Conservation (phyloP, 441 rosid species). For the Populus hybrid region DNA sequence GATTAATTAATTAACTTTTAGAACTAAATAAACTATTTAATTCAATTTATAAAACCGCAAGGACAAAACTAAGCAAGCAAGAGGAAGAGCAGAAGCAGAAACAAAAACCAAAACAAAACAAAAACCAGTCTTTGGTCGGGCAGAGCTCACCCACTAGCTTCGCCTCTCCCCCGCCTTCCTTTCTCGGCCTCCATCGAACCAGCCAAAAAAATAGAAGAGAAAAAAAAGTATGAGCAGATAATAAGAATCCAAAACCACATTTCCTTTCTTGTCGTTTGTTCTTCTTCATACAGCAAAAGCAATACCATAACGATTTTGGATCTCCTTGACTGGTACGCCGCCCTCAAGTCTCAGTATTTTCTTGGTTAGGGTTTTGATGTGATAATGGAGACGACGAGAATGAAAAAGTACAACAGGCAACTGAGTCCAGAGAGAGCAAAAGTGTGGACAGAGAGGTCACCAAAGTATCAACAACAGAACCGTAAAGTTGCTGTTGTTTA, state of each 20-base stretch:
- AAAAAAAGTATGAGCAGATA: background rate
- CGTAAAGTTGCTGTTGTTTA: constrained; percentile 86
- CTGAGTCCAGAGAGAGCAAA: constrained; percentile 93
- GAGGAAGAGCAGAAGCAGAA: background rate
- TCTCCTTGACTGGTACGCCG: background rate
- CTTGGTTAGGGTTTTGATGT: constrained; percentile 11
- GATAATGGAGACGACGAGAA: constrained; percentile 59
- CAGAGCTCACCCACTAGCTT: background rate
- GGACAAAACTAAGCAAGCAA: background rate
- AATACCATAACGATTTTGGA: background rate
- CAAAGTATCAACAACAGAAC: constrained; percentile 61
- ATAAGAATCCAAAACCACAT: background rate
- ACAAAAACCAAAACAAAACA: background rate
- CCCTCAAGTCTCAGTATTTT: background rate
- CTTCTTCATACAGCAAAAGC: background rate
- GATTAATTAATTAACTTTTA: background rate
- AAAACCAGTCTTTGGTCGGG: background rate
- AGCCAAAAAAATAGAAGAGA: constrained; percentile 5
- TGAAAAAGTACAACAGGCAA: constrained; percentile 64
- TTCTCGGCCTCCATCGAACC: constrained; percentile 21
- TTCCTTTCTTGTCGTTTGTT: background rate
- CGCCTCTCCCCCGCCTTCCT: background rate
- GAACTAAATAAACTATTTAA: background rate
- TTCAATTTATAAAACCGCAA: background rate
- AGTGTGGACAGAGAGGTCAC: constrained; percentile 93